These are phyloP conservation scores for Chaetomiaceae sp. DNA, from an alignment of 2,329 filamentous ascomycete genomes.

Conservation along the genomic window DNA sequence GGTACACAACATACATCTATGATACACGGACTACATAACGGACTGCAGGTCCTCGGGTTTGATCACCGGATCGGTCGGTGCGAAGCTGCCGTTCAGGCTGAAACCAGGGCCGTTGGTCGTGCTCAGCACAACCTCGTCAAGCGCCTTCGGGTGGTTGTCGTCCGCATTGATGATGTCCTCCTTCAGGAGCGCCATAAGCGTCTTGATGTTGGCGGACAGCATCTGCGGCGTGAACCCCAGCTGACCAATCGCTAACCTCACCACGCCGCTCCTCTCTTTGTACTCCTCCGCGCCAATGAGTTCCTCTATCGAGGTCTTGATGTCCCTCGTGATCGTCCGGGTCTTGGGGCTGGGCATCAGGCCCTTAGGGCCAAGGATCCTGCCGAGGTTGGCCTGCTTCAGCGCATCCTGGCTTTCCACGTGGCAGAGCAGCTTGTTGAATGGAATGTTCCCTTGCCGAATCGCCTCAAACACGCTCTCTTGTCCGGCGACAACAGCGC, in stretches of 20 bases:
- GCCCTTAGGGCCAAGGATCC: conserved; percentile 78
- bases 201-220: conserved; percentile 76
- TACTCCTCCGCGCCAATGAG: conserved; percentile 82
- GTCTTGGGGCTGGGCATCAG: conserved; percentile 88
- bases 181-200: conserved; percentile 70
- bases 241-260: conserved; percentile 87
- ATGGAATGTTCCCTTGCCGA: conserved; percentile 67
- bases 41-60: conserved; percentile 46
- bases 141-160: conserved; percentile 48
- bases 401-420: conserved; percentile 68
- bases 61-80: conserved; percentile 51
- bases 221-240: conserved; percentile 82
- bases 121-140: conserved; percentile 73
- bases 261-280: conserved; percentile 75
- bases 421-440: conserved; percentile 87
- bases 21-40: conserved; percentile 41
- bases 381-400: conserved; percentile 72
- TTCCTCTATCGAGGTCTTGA: conserved; percentile 67
- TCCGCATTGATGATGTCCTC: conserved; percentile 64
- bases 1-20: conserved; percentile 22
- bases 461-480: conserved; percentile 78
- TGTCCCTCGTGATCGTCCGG: conserved; percentile 80
- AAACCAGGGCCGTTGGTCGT: conserved; percentile 83
- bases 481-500: conserved; percentile 78
- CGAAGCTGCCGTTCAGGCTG: conserved; percentile 76